Evolutionary conservation across 305 asterid species (phyloP).

Genomic region (Stenogyne calaminthoides): DNA sequence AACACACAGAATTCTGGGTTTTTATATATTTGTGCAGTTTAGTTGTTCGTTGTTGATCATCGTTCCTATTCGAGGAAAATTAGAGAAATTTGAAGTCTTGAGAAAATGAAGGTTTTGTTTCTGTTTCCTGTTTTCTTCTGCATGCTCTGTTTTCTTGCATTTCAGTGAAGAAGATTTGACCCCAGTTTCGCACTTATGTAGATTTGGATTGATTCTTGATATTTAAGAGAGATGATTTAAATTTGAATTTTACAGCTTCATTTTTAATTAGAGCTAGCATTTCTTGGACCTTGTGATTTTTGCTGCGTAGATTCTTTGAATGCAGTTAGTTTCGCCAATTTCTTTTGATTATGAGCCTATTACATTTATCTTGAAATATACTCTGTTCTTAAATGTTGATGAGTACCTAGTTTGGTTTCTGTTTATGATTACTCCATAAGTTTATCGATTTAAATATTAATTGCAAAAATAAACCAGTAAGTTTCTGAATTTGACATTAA

Average conservation of each 20-base stretch:
- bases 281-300: background rate
- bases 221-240: no score
- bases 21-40: background rate
- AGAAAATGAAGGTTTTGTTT: slow-evolving; percentile 36
- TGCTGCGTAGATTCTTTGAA: background rate
- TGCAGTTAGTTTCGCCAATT: no score
- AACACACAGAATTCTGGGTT: background rate
- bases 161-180: background rate
- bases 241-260: background rate
- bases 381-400: no score
- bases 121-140: background rate
- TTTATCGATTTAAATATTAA: no score
- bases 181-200: background rate
- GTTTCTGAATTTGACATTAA: no score
- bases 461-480: no score
- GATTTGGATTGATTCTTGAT: background rate
- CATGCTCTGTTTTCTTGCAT: slow-evolving; percentile 6
- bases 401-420: no score
- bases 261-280: no score
- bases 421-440: no score
- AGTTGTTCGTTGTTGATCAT: background rate
- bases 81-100: background rate
- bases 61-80: no score
- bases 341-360: no score
- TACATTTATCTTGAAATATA: no score